Percentiles rank a stretch among this genome's conserved stretches.
These are phyloP conservation scores for Talaromyces sp. DNA, from an alignment of 2,329 filamentous ascomycete genomes.

Conservation along the genomic window DNA sequence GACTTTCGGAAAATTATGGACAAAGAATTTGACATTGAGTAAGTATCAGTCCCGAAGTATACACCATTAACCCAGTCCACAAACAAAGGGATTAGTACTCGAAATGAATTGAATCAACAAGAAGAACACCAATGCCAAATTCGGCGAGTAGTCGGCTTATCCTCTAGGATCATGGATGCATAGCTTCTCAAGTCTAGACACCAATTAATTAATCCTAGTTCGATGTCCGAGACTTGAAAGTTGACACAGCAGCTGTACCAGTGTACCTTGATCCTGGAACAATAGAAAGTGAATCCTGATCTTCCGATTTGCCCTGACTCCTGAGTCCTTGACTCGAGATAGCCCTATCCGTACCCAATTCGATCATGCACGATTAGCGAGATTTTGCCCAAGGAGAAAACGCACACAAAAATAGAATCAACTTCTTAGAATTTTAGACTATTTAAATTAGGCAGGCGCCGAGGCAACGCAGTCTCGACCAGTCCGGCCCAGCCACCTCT, in stretches of 20 bases:
- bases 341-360: not conserved
- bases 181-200: not conserved
- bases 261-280: not conserved
- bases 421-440: not conserved
- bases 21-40: not conserved
- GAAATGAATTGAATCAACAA: not conserved
- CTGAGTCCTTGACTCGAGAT: not conserved
- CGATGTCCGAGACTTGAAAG: no score
- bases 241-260: not conserved
- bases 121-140: not conserved
- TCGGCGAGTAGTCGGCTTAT: not conserved
- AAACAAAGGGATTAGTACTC: not conserved
- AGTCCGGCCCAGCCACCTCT: slow-evolving; percentile 6
- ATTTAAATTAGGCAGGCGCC: not conserved
- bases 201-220: not conserved
- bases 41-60: not conserved
- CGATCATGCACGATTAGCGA: not conserved
- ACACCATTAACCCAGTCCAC: not conserved
- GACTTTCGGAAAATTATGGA: not conserved
- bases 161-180: not conserved
- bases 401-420: slow-evolving; percentile 6
- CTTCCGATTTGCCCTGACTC: not conserved
- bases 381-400: not conserved
- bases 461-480: not conserved
- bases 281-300: not conserved